These are phyloP conservation scores for Gracilaria caudata DNA, from an alignment of 23 red algal species.

Conservation along the genomic window DNA sequence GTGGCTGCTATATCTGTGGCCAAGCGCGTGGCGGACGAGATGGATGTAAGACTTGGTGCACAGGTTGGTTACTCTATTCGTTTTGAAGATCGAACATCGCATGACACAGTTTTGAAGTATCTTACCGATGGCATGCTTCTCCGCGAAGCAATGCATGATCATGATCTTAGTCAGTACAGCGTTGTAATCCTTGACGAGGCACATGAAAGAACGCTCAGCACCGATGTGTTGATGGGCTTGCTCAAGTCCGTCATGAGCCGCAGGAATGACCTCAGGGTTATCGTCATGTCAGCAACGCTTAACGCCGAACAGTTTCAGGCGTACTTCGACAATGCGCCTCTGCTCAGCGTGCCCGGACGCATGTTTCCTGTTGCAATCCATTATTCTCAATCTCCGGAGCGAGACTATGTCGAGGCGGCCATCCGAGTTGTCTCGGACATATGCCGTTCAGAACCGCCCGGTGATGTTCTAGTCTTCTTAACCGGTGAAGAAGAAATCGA, in stretches of 20 bases:
- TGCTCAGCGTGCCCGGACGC: conserved; percentile 89
- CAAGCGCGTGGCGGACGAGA: conserved; percentile 92
- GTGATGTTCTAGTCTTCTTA: conserved; percentile 93
- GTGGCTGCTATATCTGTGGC: conserved; percentile 96
- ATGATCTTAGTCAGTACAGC: conserved; percentile 63
- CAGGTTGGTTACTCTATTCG: conserved; percentile 94
- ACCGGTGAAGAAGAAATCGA: conserved; percentile 99
- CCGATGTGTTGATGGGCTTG: conserved; percentile 97
- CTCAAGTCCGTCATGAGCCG: conserved; percentile 74
- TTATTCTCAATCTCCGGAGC: conserved; percentile 78
- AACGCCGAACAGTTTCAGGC: conserved; percentile 87
- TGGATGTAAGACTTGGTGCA: conserved; percentile 83
- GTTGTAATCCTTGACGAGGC: conserved; percentile 95
- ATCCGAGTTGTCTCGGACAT: conserved; percentile 78
- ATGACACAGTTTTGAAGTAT: conserved; percentile 87
- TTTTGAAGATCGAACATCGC: conserved; percentile 86
- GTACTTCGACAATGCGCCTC: conserved; percentile 87
- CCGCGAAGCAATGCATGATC: conserved; percentile 89
- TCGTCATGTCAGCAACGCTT: conserved; percentile 97
- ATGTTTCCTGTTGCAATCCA: conserved; percentile 88
- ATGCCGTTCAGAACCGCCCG: conserved; percentile 71
- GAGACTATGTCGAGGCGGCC: conserved; percentile 87
- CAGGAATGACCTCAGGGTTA: conserved; percentile 80
- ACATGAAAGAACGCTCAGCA: conserved; percentile 96
- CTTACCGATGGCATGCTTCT: conserved; percentile 99